Base-by-base conservation (phyloP, 2,329 filamentous ascomycete species). In the Didymella lethalis region DNA sequence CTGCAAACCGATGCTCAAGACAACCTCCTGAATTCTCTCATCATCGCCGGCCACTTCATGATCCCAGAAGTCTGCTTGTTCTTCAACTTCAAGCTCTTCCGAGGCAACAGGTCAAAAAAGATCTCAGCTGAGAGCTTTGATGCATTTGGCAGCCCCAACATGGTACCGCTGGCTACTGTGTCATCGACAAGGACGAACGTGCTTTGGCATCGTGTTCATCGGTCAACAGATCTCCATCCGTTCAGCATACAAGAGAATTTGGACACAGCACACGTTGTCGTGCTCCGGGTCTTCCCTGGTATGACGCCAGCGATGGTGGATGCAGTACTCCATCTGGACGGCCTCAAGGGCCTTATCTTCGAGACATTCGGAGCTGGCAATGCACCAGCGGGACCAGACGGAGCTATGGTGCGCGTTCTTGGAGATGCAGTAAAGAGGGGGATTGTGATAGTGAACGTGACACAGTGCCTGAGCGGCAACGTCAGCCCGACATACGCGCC, bases 301-400 rank as follows among this genome's bases (percentile, higher is more conserved):
- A 96, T 97, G 79, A 91, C 91, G 75, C 90, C 93, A n/a, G 90
- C 93, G 73, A 96, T 97, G 91, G 85, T 97, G 31, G 92, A 95
- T 72, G 90, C 90, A 1, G 92, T 97, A 16, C 82, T 97, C 59
- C 85, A 85, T 44, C 81, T 93, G 31, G 88, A 91, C n/a, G 87
- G 88, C 46, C 83, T 97, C 14, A 87, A 88, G 48, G 93, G 93
- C 1, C 83, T 97, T 48, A 88, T 97, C 38, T 85, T 97, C 43
- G 93, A 97, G 79, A 97, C 93, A 0, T 97, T 97, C 76, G 93
- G 93, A 59, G 93, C 95, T 75, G 93, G 93, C 56, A 97, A 97
- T 78, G 90, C 93, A 11, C 93, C 93, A 2, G 90, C 90, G 38
- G 92, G 92, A 29, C 84, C 88, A 47, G 91, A 95, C 72, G 91